Conservation (phyloP, 305 asterid species). For the Fraxinus baroniana region DNA sequence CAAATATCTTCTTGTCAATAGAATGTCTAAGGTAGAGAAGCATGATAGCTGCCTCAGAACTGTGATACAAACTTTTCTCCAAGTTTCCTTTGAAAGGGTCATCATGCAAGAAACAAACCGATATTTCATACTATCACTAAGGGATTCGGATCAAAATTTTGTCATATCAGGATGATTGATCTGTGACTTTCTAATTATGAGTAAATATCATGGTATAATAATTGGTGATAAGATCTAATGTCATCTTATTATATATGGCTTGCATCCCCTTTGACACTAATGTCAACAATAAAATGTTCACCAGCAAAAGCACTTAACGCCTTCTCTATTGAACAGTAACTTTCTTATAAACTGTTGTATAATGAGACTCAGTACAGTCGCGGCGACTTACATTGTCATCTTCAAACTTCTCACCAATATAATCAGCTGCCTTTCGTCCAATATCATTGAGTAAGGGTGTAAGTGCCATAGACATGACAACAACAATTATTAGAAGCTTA, state of each 20-base stretch:
- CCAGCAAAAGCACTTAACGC: not conserved
- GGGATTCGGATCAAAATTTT: not conserved
- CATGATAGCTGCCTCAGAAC: not conserved
- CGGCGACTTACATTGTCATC: slow-evolving; percentile 59
- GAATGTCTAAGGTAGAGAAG: not conserved
- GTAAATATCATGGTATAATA: not conserved
- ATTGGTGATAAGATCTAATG: not conserved
- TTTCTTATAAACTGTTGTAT: slow-evolving; percentile 16
- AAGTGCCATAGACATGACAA: slow-evolving; percentile 94
- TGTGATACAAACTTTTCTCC: slow-evolving; percentile 13
- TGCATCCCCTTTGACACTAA: not conserved
- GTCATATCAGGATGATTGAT: not conserved
- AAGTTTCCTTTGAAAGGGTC: slow-evolving; percentile 8
- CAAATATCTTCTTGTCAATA: not conserved
- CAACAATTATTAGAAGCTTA: slow-evolving; percentile 97
- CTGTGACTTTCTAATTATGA: not conserved
- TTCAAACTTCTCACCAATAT: slow-evolving; percentile 63
- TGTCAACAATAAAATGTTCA: not conserved
- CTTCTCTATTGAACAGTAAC: slow-evolving; percentile 1
- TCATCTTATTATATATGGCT: not conserved
- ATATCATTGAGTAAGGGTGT: slow-evolving; percentile 90
- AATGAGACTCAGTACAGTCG: slow-evolving; percentile 14
- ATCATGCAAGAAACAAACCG: slow-evolving; percentile 17
- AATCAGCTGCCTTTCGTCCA: slow-evolving; percentile 78
- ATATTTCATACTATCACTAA: slow-evolving; percentile 1